Evolutionary conservation across 148 eudicot species (phyloP).

Genomic region (Cornus controversa): DNA sequence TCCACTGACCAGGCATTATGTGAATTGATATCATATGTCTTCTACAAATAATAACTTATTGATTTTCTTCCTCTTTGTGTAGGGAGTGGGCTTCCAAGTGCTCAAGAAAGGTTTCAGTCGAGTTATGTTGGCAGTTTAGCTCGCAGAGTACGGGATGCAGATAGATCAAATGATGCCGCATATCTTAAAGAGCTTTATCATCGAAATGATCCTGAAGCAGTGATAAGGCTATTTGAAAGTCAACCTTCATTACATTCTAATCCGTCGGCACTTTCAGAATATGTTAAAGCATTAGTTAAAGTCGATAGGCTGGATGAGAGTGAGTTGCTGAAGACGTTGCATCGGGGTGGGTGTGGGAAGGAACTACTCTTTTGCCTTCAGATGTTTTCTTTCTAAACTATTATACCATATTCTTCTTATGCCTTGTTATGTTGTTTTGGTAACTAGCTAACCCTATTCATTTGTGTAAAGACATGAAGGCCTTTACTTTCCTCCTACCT

Average conservation of each 20-base stretch:
- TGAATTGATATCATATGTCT: neutral
- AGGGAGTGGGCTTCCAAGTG: slow-evolving; percentile 48
- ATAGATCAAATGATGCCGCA: slow-evolving; percentile 47
- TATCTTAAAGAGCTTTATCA: slow-evolving; percentile 61
- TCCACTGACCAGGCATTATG: neutral
- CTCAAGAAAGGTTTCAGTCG: slow-evolving; percentile 55
- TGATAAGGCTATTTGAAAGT: slow-evolving; percentile 76
- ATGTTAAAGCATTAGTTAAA: slow-evolving; percentile 87
- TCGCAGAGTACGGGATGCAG: slow-evolving; percentile 63
- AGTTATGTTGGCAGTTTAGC: slow-evolving; percentile 73
- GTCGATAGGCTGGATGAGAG: slow-evolving; percentile 85
- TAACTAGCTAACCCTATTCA: neutral
- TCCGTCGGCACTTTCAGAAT: slow-evolving; percentile 76
- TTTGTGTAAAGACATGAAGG: neutral
- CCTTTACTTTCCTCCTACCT: neutral
- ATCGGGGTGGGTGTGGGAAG: slow-evolving; percentile 55
- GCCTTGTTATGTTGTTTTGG: neutral
- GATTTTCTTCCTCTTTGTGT: slow-evolving; percentile 15
- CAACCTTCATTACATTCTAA: slow-evolving; percentile 77
- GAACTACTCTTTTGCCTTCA: neutral
- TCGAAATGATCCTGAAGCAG: slow-evolving; percentile 81
- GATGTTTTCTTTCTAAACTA: too few relatives aligned
- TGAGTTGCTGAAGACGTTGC: slow-evolving; percentile 82
- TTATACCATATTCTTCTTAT: neutral
- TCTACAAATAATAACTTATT: neutral